phyloP scores from a whole-genome alignment of 805 yeast species.

The Kazachstania taianensis region DNA sequence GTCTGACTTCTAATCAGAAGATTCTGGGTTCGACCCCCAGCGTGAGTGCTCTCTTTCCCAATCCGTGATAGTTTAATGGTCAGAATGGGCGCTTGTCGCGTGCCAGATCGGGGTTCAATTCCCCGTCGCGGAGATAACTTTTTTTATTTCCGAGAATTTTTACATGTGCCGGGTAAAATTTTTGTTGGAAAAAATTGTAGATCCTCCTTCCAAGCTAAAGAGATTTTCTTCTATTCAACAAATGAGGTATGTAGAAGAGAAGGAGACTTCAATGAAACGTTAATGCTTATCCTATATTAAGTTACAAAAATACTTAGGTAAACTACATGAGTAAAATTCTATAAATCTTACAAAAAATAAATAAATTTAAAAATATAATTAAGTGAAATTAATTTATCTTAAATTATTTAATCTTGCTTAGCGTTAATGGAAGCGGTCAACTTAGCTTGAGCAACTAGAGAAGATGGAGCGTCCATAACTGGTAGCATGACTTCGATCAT shows the following conservation, averaged over 20 bases:
- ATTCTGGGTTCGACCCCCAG: constrained; percentile 49
- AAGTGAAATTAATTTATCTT: constrained; percentile 1
- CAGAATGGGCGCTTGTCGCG: too few relatives aligned
- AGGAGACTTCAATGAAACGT: background rate
- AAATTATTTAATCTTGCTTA: constrained; percentile 24
- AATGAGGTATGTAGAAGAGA: background rate
- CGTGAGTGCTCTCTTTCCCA: constrained; percentile 40
- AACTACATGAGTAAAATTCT: background rate
- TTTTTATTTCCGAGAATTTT: too few relatives aligned
- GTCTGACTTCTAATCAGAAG: constrained; percentile 48
- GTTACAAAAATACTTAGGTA: background rate
- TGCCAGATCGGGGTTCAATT: too few relatives aligned
- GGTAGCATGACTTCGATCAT: constrained; percentile 59
- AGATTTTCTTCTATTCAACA: constrained; percentile 1
- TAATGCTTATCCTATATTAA: background rate
- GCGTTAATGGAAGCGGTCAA: constrained; percentile 43
- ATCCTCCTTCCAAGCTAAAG: too few relatives aligned
- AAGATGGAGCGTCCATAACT: constrained; percentile 58
- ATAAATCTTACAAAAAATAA: constrained; percentile 5
- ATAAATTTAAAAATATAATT: constrained; percentile 1
- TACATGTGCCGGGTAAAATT: too few relatives aligned
- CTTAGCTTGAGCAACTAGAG: constrained; percentile 58
- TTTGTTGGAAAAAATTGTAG: too few relatives aligned
- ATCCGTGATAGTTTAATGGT: too few relatives aligned
- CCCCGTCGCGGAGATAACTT: too few relatives aligned